Percentiles rank a stretch among this genome's conserved stretches.
Conservation (phyloP, 768 basidiomycete genomes). For the Hygrophorus pudorinus region DNA sequence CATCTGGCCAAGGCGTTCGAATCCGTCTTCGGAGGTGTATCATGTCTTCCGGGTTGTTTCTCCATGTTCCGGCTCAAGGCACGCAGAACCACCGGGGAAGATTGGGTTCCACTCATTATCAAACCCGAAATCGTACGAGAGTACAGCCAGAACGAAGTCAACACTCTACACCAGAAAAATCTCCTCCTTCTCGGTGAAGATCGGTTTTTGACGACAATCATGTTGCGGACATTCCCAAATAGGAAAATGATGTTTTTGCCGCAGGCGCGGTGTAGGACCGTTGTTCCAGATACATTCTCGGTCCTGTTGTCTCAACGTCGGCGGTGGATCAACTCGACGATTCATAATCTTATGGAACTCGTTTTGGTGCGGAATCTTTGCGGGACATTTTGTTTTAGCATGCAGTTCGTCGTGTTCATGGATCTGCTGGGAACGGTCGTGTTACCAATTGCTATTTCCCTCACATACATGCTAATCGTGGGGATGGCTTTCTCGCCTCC, state of each 20-base stretch:
- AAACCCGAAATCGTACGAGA: slow-evolving; percentile 97
- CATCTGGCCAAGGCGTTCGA: slow-evolving; percentile 98
- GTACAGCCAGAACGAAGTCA: slow-evolving; percentile 90
- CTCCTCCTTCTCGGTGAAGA: slow-evolving; percentile 94
- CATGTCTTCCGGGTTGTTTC: slow-evolving; percentile 98
- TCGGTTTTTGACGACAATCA: slow-evolving; percentile 95
- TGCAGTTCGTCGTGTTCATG: slow-evolving; percentile 99
- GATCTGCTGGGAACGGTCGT: slow-evolving; percentile 88
- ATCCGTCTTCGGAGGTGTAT: slow-evolving; percentile 98
- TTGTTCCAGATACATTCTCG: slow-evolving; percentile 92
- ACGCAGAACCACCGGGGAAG: slow-evolving; percentile 76
- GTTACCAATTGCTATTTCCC: slow-evolving; percentile 83
- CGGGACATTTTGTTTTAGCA: slow-evolving; percentile 99
- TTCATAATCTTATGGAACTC: slow-evolving; percentile 99
- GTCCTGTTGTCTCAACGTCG: slow-evolving; percentile 93
- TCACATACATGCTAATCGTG: slow-evolving; percentile 85
- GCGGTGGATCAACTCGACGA: slow-evolving; percentile 99
- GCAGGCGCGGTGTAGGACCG: slow-evolving; percentile 88
- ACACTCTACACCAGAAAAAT: slow-evolving; percentile 96
- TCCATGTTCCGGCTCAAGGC: slow-evolving; percentile 99
- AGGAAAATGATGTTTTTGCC: slow-evolving; percentile 99
- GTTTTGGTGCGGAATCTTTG: slow-evolving; percentile 94
- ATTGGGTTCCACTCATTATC: slow-evolving; percentile 95
- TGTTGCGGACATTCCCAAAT: slow-evolving; percentile 94
- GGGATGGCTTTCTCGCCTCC: slow-evolving; percentile 77